Evolutionary conservation across 208 protist genomes (phyloP), one percentile per base, ranked within the genome.

Genomic region (Wallacemonas collosoma): DNA sequence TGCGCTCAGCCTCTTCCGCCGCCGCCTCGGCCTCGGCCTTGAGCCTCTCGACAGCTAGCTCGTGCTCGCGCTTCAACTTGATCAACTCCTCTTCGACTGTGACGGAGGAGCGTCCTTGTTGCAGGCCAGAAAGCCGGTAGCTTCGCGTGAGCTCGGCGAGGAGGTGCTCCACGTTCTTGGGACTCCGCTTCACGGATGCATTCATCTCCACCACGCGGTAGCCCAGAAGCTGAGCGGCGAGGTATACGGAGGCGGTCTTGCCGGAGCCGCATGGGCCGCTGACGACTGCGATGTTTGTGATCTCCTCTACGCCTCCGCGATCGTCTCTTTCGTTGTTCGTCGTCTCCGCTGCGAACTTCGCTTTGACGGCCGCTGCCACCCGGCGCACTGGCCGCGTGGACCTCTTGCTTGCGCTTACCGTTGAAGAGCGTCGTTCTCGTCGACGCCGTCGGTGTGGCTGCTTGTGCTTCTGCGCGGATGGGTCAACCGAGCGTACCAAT

Each of bases 141-240:
- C 90, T 95, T 56, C 82, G 85, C 61, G 90, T 95, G 3, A 95
- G 78, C 71, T 95, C 87, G 12, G 90, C 87, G 12, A 95, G 73
- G 1, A 95, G 81, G n/a, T 79, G 83, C 54, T 91, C 86, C 60
- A 95, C 81, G 58, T 77, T 84, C 69, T 91, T 88, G 2, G 90
- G 79, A 57, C 82, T 88, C 14, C 90, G 85, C 62, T 77, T 73
- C 53, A 90, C 79, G 38, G 86, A 88, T 2, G 86, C 82, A 57
- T 95, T 95, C 83, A 95, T 88, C 74, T 95, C 90, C 43, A 95
- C 86, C 45, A 95, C 90, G 41, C 87, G 87, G 40, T 86, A 95
- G 39, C 82, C 80, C 17, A 93, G 85, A 47, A 93, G 75, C 38
- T 84, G 75, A 12, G 90, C 87, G 36, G 86, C 90, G 15, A 93